A percentile compares a stretch with the other conserved stretches of the same genome.
Conservation (phyloP, 768 basidiomycete species). For the Psilocybe subaeruginosa region DNA sequence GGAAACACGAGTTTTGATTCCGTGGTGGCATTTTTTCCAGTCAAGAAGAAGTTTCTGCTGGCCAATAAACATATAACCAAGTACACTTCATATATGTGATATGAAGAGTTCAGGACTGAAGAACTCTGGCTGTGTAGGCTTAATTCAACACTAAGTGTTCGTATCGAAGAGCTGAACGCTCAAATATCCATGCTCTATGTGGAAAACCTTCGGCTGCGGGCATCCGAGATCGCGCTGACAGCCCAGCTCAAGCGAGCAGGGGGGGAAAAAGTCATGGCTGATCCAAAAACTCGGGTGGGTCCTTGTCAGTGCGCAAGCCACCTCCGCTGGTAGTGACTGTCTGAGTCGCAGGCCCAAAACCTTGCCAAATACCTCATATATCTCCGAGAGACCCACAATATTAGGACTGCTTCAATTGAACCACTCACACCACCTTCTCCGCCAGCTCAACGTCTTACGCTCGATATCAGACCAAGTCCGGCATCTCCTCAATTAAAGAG, state of each 20-base stretch:
- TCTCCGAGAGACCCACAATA: slow-evolving; percentile 65
- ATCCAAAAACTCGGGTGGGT: slow-evolving; percentile 74
- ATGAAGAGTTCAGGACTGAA: slow-evolving; percentile 28
- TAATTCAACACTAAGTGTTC: slow-evolving; percentile 82
- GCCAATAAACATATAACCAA: slow-evolving; percentile 93
- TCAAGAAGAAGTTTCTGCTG: slow-evolving; percentile 91
- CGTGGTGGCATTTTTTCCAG: slow-evolving; percentile 41
- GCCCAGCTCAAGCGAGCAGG: slow-evolving; percentile 79
- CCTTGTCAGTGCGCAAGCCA: slow-evolving; percentile 4
- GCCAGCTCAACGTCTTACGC: slow-evolving; percentile 50
- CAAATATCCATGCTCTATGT: slow-evolving; percentile 82
- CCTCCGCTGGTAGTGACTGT: slow-evolving; percentile 12
- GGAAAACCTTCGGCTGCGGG: slow-evolving; percentile 81
- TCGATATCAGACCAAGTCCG: slow-evolving; percentile 31
- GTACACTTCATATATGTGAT: slow-evolving; percentile 63
- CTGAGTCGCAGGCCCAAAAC: slow-evolving; percentile 46
- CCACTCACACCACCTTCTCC: slow-evolving; percentile 51
- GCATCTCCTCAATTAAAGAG: slow-evolving; percentile 43
- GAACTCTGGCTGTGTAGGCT: slow-evolving; percentile 46
- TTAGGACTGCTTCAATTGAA: slow-evolving; percentile 32
- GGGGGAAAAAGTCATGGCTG: slow-evolving; percentile 77
- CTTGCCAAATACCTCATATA: slow-evolving; percentile 68
- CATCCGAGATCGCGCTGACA: slow-evolving; percentile 76
- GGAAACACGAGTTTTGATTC: slow-evolving; percentile 30
- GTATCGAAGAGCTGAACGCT: slow-evolving; percentile 82